These are phyloP conservation scores for Pseudogymnoascus sp. DNA, from an alignment of 2,329 filamentous ascomycete genomes.

Conservation along the genomic window DNA sequence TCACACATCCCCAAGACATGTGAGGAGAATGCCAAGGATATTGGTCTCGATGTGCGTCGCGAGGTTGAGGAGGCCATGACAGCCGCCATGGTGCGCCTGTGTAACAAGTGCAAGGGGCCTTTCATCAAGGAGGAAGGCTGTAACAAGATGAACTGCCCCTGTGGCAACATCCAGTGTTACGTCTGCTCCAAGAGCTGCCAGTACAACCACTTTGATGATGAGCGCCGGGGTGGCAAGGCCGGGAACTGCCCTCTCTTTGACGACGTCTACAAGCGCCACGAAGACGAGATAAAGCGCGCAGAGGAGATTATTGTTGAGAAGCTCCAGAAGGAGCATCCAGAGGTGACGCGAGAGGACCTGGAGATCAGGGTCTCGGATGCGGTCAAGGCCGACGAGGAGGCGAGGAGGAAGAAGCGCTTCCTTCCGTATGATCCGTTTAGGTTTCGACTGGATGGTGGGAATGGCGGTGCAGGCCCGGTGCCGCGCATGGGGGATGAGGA, in stretches of 20 bases:
- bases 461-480: not conserved
- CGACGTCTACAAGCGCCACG: conserved; percentile 47
- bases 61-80: conserved; percentile 79
- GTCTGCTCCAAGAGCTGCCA: conserved; percentile 59
- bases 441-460: not conserved
- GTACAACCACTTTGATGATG: conserved; percentile 64
- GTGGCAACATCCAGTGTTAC: conserved; percentile 53
- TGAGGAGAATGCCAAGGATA: conserved; percentile 53
- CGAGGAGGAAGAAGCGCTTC: conserved; percentile 11
- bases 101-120: conserved; percentile 54
- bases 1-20: conserved; percentile 69
- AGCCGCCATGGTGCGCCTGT: conserved; percentile 64
- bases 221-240: conserved; percentile 34
- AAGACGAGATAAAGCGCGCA: conserved; percentile 53
- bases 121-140: conserved; percentile 75
- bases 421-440: not conserved
- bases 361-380: conserved; percentile 49
- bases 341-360: conserved; percentile 48
- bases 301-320: conserved; percentile 48
- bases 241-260: conserved; percentile 64
- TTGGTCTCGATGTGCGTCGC: conserved; percentile 52
- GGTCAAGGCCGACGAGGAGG: conserved; percentile 37
- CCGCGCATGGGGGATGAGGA: not conserved
- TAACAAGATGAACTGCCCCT: conserved; percentile 72
- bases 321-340: conserved; percentile 50